These are phyloP conservation scores for Tephrocybe sp. DNA, from an alignment of 768 basidiomycete species.

Conservation along the genomic window DNA sequence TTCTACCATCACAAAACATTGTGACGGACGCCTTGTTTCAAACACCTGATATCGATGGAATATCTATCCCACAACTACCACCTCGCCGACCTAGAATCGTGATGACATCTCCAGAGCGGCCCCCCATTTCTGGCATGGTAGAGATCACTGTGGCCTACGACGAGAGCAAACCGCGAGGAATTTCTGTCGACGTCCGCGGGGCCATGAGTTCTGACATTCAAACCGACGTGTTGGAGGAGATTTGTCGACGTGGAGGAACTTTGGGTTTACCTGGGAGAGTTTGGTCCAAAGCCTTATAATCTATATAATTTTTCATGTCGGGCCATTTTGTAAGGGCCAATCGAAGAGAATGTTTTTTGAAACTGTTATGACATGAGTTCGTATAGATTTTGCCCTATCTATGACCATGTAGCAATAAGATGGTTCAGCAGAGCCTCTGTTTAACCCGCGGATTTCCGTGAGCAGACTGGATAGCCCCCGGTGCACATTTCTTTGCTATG, in stretches of 20 bases:
- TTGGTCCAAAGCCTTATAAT: constrained; percentile 45
- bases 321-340: no score
- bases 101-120: constrained; percentile 65
- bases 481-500: no score
- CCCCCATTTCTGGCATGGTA: constrained; percentile 63
- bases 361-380: no score
- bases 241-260: constrained; percentile 68
- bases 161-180: constrained; percentile 50
- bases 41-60: constrained; percentile 35
- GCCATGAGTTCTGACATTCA: constrained; percentile 58
- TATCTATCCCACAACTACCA: constrained; percentile 33
- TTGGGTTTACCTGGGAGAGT: constrained; percentile 70
- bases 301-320: not conserved
- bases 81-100: constrained; percentile 53
- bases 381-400: no score
- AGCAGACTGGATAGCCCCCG: no score
- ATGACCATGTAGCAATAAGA: no score
- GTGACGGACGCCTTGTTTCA: constrained; percentile 44
- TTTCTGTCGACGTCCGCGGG: constrained; percentile 57
- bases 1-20: constrained; percentile 45
- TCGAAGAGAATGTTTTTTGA: no score
- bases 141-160: constrained; percentile 67
- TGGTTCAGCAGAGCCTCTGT: no score
- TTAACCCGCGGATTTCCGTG: no score
- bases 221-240: constrained; percentile 61